Percentiles rank a stretch among this genome's conserved stretches.
Evolutionary conservation across 768 basidiomycete species (phyloP).

Genomic region (Suillus subaureus): DNA sequence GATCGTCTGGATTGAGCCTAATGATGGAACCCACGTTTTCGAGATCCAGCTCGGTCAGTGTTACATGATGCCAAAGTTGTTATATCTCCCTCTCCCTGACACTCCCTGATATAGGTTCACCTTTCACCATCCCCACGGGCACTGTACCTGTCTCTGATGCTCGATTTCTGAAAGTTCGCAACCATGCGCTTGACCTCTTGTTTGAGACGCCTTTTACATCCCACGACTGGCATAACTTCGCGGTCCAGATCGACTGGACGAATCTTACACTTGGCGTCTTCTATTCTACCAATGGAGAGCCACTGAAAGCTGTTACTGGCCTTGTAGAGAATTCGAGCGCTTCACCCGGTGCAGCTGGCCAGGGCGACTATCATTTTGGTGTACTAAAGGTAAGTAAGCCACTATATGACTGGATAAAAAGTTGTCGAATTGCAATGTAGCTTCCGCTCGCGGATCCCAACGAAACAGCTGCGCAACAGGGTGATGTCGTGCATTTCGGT

Average conservation of each 20-base stretch:
- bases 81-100: not conserved
- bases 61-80: not conserved
- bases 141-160: constrained; percentile 44
- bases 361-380: constrained; percentile 65
- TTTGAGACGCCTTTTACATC: constrained; percentile 49
- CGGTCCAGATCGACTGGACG: constrained; percentile 58
- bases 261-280: constrained; percentile 49
- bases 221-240: constrained; percentile 61
- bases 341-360: constrained; percentile 43
- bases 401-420: not conserved
- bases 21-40: constrained; percentile 62
- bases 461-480: constrained; percentile 48
- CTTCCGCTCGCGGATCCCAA: constrained; percentile 53
- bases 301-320: constrained; percentile 45
- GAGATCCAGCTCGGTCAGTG: constrained; percentile 56
- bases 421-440: constrained; percentile 29
- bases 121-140: constrained; percentile 56
- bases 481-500: constrained; percentile 59
- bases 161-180: constrained; percentile 54
- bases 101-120: constrained; percentile 43
- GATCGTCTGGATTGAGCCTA: constrained; percentile 62
- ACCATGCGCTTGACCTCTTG: constrained; percentile 54
- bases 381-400: constrained; percentile 50
- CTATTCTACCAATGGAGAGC: constrained; percentile 46
- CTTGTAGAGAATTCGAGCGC: constrained; percentile 44